Evolutionary conservation across 1,139 yeast genomes (phyloP), one percentile per base, ranked within the genome.

Genomic region (Kurtzmaniella quercitrusa): DNA sequence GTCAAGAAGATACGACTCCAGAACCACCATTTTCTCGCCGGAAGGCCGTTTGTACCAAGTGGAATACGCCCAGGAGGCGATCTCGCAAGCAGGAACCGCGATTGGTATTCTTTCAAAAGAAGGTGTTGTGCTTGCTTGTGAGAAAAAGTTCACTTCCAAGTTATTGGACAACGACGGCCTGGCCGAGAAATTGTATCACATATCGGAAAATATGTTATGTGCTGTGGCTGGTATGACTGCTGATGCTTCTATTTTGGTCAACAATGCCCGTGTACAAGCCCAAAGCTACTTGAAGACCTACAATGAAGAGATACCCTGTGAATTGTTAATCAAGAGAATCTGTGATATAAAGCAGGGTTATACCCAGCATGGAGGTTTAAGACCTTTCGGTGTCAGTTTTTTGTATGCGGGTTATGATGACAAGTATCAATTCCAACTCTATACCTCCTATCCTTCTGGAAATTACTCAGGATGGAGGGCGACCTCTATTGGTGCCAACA

Each of bases 151-250:
- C 43, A 89, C 97, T 32, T 82, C 93, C 49, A 89, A 91, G 59
- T 74, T 93, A 53, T 78, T 93, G 49, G 98, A 94, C 65, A 95
- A 89, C 66, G 98, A 91, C 61, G 86, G 93, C 21, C 79, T 88
- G 22, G 89, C 96, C 35, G 99, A 93, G 66, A 93, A 93, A 66
- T 78, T 94, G 67, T 93, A 91, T 66, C 78, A 82, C 33, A 70
- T 93, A 59, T 88, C 85, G 64, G 91, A 77, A 63, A 82, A 84
- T 56, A 85, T 85, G 74, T 76, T 91, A 41, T 88, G 95, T 55
- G 96, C 98, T 1, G 99, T 94, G 30, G 98, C 99, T 1, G 99
- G 99, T 40, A 84, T 93, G 82, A 94, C 94, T 38, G 94, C 98
- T 1, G 99, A 94, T 65, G 98, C 98, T 2, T 84, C 89, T 37